phyloP scores from a whole-genome alignment of 2,329 filamentous ascomycete genomes.

The Colletotrichum limetticola region DNA sequence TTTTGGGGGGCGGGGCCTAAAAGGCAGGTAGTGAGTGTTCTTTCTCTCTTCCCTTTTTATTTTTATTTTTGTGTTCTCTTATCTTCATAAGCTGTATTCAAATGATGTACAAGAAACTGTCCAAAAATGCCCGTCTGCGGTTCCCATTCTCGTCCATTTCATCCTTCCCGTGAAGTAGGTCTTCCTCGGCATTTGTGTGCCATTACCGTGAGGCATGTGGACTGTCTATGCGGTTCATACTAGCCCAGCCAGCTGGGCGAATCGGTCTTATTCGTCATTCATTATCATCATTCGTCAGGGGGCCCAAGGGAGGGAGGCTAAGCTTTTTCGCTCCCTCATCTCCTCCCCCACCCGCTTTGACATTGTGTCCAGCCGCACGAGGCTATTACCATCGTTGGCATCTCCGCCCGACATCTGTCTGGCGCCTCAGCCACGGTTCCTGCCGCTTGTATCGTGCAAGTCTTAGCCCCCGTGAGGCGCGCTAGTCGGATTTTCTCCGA shows the following conservation, averaged over 20 bases:
- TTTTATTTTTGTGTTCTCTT: conserved; percentile 1
- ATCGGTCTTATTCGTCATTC: not conserved
- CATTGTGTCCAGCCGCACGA: not conserved
- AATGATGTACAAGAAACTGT: conserved; percentile 33
- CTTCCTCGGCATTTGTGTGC: not conserved
- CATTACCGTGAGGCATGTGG: not conserved
- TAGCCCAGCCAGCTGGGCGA: conserved; percentile 18
- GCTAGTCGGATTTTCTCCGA: not conserved
- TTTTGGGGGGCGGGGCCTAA: not conserved
- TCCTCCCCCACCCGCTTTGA: not conserved
- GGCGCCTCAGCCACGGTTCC: not conserved
- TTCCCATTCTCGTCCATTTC: not conserved
- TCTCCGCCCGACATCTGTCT: not conserved
- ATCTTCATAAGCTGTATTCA: conserved; percentile 32
- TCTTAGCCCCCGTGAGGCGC: not conserved
- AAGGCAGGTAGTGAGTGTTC: conserved; percentile 5
- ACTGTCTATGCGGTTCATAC: not conserved
- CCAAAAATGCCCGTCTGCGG: not conserved
- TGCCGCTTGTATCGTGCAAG: not conserved
- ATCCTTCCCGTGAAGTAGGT: not conserved
- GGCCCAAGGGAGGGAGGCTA: not conserved
- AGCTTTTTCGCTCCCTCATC: not conserved
- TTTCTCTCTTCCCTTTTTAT: conserved; percentile 3
- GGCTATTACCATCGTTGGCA: not conserved
- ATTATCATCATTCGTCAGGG: not conserved